phyloP scores from a whole-genome alignment of 2,329 filamentous ascomycete species.

The Alternaria tenuissima region DNA sequence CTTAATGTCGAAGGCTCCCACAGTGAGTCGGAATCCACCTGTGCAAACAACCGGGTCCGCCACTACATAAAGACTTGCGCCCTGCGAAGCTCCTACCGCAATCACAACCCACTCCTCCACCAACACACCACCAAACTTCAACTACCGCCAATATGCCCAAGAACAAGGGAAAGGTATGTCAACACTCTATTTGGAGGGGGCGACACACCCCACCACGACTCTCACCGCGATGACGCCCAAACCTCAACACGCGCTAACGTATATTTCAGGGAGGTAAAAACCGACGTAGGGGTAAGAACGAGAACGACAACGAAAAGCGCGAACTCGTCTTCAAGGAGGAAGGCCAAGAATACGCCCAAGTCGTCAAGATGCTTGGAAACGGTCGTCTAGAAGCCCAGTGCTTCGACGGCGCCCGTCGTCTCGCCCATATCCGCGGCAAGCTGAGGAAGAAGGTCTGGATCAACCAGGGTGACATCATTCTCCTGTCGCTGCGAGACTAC shows the following conservation, averaged over 20 bases:
- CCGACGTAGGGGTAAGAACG: conserved; percentile 97
- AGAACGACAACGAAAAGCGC: conserved; percentile 95
- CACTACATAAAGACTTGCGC: conserved; percentile 24
- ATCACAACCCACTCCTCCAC: conserved; percentile 8
- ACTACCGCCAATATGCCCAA: conserved; percentile 78
- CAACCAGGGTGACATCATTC: conserved; percentile 89
- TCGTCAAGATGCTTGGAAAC: conserved; percentile 96
- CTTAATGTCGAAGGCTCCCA: conserved; percentile 24
- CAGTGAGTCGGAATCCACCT: conserved; percentile 22
- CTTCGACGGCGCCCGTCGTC: conserved; percentile 91
- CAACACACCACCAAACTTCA: conserved; percentile 15
- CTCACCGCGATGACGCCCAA: conserved; percentile 23
- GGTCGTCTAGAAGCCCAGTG: conserved; percentile 91
- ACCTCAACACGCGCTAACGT: conserved; percentile 29
- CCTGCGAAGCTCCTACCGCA: conserved; percentile 5
- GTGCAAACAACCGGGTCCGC: conserved; percentile 22
- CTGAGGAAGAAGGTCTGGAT: conserved; percentile 97
- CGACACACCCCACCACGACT: conserved; percentile 27
- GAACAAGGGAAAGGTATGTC: conserved; percentile 97
- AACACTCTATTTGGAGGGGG: conserved; percentile 16
- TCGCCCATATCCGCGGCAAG: conserved; percentile 90
- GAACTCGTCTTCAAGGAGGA: conserved; percentile 99
- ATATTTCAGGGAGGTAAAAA: conserved; percentile 87
- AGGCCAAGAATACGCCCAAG: conserved; percentile 89
- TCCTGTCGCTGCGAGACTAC: conserved; percentile 81